Conservation (phyloP, 176 grass and related monocot genomes). For the Alopecurus myosuroides region DNA sequence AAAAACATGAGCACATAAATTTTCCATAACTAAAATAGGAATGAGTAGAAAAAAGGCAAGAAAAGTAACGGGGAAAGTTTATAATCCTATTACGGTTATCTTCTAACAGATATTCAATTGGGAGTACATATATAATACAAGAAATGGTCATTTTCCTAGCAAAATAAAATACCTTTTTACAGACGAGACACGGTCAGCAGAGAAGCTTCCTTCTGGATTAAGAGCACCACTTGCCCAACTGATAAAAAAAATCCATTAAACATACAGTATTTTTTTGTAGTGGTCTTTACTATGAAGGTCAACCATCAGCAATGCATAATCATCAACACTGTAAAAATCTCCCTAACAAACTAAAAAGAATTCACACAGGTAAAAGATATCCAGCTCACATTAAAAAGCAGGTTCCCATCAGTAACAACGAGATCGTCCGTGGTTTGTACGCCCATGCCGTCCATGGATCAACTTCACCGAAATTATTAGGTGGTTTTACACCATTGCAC, state of each 20-base stretch:
- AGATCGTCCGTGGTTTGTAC: constrained; percentile 86
- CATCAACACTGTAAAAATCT: neutral
- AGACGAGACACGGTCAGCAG: constrained; percentile 56
- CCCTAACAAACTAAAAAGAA: neutral
- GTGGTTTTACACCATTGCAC: constrained; percentile 44
- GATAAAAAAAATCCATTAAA: constrained; percentile 30
- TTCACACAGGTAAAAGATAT: neutral
- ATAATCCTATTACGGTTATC: neutral
- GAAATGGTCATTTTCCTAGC: neutral
- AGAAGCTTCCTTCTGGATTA: constrained; percentile 73
- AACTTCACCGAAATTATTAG: constrained; percentile 63
- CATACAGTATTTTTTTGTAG: neutral
- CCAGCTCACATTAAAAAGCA: constrained; percentile 80
- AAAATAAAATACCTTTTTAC: constrained; percentile 69
- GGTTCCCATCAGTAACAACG: constrained; percentile 74
- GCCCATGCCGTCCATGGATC: constrained; percentile 98
- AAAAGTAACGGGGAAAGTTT: neutral
- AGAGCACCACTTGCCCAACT: constrained; percentile 95
- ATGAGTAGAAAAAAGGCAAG: neutral
- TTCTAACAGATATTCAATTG: neutral
- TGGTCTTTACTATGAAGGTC: neutral
- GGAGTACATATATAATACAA: neutral
- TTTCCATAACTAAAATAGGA: constrained; percentile 9
- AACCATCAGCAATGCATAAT: neutral
- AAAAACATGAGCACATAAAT: neutral